phyloP scores from a whole-genome alignment of 768 basidiomycete genomes.

The Pleurotus djamor region DNA sequence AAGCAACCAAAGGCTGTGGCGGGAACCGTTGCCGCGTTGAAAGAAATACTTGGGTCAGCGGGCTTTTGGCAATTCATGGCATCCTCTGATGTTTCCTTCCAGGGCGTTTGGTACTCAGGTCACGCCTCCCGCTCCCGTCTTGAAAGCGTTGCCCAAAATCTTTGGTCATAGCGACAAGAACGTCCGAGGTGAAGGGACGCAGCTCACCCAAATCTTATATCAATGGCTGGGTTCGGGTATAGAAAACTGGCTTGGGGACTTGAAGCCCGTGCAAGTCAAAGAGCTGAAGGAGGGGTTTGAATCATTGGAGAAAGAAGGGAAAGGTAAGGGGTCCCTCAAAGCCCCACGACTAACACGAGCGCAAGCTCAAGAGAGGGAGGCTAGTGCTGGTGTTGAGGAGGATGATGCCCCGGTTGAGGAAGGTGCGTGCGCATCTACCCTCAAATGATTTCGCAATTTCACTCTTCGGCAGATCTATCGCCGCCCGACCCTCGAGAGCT shows the following conservation, averaged over 20 bases:
- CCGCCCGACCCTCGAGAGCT: conserved; percentile 76
- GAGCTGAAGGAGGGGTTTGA: conserved; percentile 93
- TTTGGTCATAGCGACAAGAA: conserved; percentile 95
- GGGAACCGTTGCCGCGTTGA: conserved; percentile 71
- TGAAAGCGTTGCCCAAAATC: conserved; percentile 88
- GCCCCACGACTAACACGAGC: conserved; percentile 77
- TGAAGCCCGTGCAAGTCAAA: conserved; percentile 97
- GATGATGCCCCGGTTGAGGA: conserved; percentile 39
- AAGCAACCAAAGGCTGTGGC: conserved; percentile 96
- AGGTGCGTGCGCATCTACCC: conserved; percentile 32
- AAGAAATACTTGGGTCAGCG: conserved; percentile 82
- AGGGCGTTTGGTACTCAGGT: conserved; percentile 81
- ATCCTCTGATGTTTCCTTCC: background rate
- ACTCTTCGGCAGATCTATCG: conserved; percentile 36
- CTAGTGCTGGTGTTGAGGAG: conserved; percentile 29
- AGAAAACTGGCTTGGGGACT: conserved; percentile 79
- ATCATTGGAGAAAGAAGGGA: conserved; percentile 76
- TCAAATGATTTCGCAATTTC: conserved; percentile 7
- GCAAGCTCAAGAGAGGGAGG: conserved; percentile 71
- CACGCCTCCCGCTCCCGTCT: conserved; percentile 73
- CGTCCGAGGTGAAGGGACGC: conserved; percentile 88
- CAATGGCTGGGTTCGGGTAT: conserved; percentile 84
- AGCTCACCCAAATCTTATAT: conserved; percentile 75
- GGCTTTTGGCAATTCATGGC: background rate
- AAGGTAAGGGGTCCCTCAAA: conserved; percentile 79